Evolutionary conservation across 2,329 filamentous ascomycete species (phyloP).

Genomic region (Calonectria honghensis): DNA sequence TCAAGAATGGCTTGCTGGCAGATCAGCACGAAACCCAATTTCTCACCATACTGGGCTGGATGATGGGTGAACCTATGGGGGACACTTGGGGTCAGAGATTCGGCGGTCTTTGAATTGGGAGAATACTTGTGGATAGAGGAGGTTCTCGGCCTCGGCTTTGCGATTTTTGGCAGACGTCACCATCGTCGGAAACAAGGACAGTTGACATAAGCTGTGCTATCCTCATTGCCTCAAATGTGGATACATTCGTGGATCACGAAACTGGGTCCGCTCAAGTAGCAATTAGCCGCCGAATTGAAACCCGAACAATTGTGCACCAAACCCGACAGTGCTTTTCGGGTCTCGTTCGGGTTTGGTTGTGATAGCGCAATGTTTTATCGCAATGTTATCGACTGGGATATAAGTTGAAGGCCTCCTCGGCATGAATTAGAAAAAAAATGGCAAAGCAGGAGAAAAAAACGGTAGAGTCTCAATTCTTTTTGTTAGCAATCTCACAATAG

Average conservation of each 20-base stretch:
- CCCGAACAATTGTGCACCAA: conserved; percentile 8
- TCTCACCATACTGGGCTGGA: too few species aligned
- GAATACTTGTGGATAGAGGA: too few species aligned
- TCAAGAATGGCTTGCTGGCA: too few species aligned
- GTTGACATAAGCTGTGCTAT: neutral
- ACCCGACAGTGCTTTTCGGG: conserved; percentile 11
- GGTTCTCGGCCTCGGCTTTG: neutral
- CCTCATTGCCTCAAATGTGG: neutral
- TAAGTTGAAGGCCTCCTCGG: neutral
- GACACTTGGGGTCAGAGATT: too few species aligned
- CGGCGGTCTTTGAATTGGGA: too few species aligned
- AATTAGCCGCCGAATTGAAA: neutral
- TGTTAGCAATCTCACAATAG: neutral
- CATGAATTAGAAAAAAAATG: neutral
- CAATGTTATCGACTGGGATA: conserved; percentile 4
- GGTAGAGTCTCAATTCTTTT: neutral
- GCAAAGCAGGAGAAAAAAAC: neutral
- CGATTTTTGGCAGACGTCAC: neutral
- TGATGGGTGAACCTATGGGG: too few species aligned
- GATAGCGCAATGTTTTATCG: conserved; percentile 10
- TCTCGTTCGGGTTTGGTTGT: conserved; percentile 11
- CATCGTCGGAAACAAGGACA: neutral
- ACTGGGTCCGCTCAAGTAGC: neutral
- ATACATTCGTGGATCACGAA: neutral
- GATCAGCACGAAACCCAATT: too few species aligned